Base-by-base conservation (phyloP, 345 rosid species). In the Nasturtium officinale region DNA sequence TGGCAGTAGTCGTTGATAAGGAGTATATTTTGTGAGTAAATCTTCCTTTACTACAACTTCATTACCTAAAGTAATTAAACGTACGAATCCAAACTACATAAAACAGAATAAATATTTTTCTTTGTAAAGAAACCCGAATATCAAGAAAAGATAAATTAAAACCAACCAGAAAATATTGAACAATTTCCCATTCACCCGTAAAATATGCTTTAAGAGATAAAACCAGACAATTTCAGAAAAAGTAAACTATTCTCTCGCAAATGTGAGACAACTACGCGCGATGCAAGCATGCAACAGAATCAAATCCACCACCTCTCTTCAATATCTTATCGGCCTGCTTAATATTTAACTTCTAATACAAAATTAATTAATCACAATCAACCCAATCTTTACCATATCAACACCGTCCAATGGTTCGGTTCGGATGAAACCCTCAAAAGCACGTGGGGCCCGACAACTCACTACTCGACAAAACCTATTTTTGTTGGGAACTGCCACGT, bases 281-380 rank as follows among this genome's bases (percentile, higher is more conserved):
- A 12, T 43, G 71, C 58, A 73, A 73, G 48, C 71, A 72, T 63
- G 70, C 77, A 73, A 43, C 64, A 55, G 38, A 64, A 64, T 73
- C 71, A 57, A 64, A 55, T 26, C 28, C 28, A 32, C 54, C 5
- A 52, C 13, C 12, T 2, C 32, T 45, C 21, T 9, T 29, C 26
- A 30, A 61, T 54, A 72, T 64, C 21, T 55, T 64, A 53, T 72
- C 64, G 42, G 23, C 30, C 28, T 50, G 15, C 7, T 37, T 50
- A 6, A 26, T 60, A 37, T 26, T 71, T 50, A 30, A 47, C 47
- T 17, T 28, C 18, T 28, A 40, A 16, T 6, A 6, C 11, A 40
- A 32, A 16, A 37, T 43, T 43, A n/a, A 45, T 9, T 10, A 45
- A 6, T 40, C 9, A 11, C 20, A 30, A 37, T 9, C 18, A 58